Percentiles rank a stretch among this genome's conserved stretches.
These are phyloP conservation scores for Lactarius deliciosus DNA, from an alignment of 768 basidiomycete species.

Conservation along the genomic window DNA sequence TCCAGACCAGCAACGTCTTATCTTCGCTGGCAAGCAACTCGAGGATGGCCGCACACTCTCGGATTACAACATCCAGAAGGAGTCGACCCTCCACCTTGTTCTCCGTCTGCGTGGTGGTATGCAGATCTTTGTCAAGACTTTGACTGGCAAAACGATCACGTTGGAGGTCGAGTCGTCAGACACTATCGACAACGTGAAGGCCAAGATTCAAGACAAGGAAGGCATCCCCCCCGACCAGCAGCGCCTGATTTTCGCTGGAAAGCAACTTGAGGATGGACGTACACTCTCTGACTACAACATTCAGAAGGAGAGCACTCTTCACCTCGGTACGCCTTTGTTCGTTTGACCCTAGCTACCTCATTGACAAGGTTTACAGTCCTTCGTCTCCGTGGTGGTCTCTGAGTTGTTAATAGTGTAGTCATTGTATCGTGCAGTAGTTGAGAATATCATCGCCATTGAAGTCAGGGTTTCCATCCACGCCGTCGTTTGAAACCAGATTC, in stretches of 20 bases:
- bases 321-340: conserved; percentile 19
- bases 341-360: background rate
- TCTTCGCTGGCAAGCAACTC: conserved; percentile 28
- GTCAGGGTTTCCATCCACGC: background rate
- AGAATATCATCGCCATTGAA: conserved; percentile 10
- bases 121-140: conserved; percentile 28
- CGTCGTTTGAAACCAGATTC: background rate
- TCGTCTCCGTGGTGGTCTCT: conserved; percentile 50
- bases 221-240: conserved; percentile 29
- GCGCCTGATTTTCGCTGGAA: conserved; percentile 28
- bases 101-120: conserved; percentile 28
- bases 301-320: conserved; percentile 29
- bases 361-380: conserved; percentile 34
- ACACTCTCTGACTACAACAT: conserved; percentile 29
- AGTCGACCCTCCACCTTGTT: conserved; percentile 27
- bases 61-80: conserved; percentile 30
- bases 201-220: conserved; percentile 29
- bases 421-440: conserved; percentile 9
- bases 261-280: conserved; percentile 29
- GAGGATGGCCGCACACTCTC: conserved; percentile 28
- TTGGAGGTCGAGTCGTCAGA: conserved; percentile 29
- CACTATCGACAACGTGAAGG: conserved; percentile 29
- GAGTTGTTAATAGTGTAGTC: conserved; percentile 16
- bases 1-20: conserved; percentile 28
- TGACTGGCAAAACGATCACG: conserved; percentile 28